Conservation (phyloP, 305 asterid species). For the Petunia hybrid region DNA sequence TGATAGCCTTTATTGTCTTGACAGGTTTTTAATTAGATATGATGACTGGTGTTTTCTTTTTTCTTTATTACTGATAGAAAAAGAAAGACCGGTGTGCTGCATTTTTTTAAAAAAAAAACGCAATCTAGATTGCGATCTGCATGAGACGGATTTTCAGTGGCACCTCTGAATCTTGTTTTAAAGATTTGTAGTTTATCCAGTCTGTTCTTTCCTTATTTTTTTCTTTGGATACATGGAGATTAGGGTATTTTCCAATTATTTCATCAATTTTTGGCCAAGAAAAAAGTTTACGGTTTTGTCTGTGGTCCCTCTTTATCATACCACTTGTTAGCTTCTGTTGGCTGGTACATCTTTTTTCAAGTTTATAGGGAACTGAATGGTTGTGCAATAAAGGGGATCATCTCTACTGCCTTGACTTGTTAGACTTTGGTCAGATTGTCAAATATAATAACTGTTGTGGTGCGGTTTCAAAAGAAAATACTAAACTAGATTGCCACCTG, state of each 20-base stretch:
- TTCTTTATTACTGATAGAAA: too few relatives aligned
- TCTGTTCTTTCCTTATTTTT: slow-evolving; percentile 1
- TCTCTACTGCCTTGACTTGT: slow-evolving; percentile 23
- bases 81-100: not conserved
- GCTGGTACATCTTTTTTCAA: not conserved
- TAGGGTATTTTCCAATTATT: not conserved
- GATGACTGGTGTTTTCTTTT: not conserved
- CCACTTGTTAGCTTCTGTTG: not conserved
- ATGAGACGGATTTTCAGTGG: not conserved
- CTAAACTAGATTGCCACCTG: not conserved
- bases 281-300: slow-evolving; percentile 12
- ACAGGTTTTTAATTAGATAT: not conserved
- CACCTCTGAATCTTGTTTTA: slow-evolving; percentile 9
- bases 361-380: not conserved
- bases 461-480: slow-evolving; percentile 19
- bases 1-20: slow-evolving; percentile 5
- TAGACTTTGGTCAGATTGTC: slow-evolving; percentile 24
- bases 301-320: not conserved
- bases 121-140: not conserved
- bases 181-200: not conserved
- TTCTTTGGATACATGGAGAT: not conserved
- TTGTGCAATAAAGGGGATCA: slow-evolving; percentile 1
- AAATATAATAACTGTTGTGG: not conserved
- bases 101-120: slow-evolving; percentile 18
- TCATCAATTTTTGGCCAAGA: slow-evolving; percentile 24